A percentile compares a stretch with the other conserved stretches of the same genome.
phyloP scores from a whole-genome alignment of 192 early-diverging fungal genomes.

The Umbelopsis sp. region DNA sequence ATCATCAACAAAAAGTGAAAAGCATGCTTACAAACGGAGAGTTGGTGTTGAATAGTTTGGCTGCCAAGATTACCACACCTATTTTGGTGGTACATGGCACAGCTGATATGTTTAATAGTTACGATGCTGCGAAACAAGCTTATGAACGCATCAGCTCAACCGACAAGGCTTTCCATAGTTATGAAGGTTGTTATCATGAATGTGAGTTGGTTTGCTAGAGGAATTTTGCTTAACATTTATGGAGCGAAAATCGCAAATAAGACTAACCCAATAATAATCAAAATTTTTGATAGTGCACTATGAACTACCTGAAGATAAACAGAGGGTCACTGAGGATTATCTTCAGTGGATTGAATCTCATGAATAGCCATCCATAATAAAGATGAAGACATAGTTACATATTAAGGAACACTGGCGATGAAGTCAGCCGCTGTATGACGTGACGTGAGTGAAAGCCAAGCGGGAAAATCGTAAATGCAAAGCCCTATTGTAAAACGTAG shows the following conservation, averaged over 20 bases:
- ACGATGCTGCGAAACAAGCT: slow-evolving; percentile 34
- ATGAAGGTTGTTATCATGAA: slow-evolving; percentile 42
- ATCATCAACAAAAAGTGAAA: slow-evolving; percentile 28
- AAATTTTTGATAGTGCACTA: slow-evolving; percentile 41
- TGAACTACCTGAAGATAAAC: slow-evolving; percentile 39
- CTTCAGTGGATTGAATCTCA: slow-evolving; percentile 41
- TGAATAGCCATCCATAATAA: neutral
- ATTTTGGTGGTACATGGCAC: slow-evolving; percentile 58
- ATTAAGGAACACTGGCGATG: slow-evolving; percentile 7
- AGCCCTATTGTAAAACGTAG: slow-evolving; percentile 14
- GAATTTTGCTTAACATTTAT: slow-evolving; percentile 13
- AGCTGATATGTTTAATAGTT: slow-evolving; percentile 50
- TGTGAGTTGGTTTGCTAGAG: slow-evolving; percentile 28
- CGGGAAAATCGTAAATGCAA: neutral
- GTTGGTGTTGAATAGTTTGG: slow-evolving; percentile 33
- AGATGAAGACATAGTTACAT: neutral
- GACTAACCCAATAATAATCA: slow-evolving; percentile 1
- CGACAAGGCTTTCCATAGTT: slow-evolving; percentile 44
- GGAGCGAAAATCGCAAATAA: slow-evolving; percentile 10
- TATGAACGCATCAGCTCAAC: slow-evolving; percentile 42
- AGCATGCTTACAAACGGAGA: slow-evolving; percentile 59
- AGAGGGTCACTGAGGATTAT: slow-evolving; percentile 43
- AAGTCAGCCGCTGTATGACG: slow-evolving; percentile 10
- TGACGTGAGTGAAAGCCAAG: neutral
- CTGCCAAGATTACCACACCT: slow-evolving; percentile 45